Base-by-base conservation (phyloP, 495 filamentous ascomycete species). In the Aspergillus biplanus region DNA sequence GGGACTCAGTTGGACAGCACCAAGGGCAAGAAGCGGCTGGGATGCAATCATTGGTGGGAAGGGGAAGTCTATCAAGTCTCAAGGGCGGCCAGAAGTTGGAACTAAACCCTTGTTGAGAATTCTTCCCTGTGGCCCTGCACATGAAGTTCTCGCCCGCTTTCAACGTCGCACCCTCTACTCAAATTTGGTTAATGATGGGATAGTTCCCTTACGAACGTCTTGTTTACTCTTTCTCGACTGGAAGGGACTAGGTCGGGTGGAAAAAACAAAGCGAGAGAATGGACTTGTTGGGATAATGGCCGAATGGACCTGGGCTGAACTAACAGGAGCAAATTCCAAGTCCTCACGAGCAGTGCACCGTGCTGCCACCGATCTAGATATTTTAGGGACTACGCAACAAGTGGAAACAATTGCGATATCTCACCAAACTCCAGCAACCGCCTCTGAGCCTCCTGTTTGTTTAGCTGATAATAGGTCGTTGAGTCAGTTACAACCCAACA, bases 111-210 rank as follows among this genome's bases (percentile, higher is more conserved):
- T 99, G 18, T 77, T 99, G 18, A 86, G 95, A 27, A 96, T 98
- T 64, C 75, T 99, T 15, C 95, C 95, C 0, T 94, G 92, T 31
- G 95, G 95, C 18, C 95, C 96, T 33, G 95, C 95, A 6, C 93
- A 98, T 75, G 85, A 87, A 44, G 93, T 90, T 0, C 78, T 99
- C 56, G 85, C 88, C 68, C 91, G 89, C 73, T 99, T 98, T 69
- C 83, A 92, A 50, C 96, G 95, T 70, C 83, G 96, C 16, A 99
- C 95, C 0, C 82, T 97, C 1, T 99, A 99, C 71, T 96, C 93
- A 2, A 99, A 99, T 69, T 92, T 98, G 33, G 96, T 99, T 48
- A 99, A 99, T 75, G 95, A 99, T 76, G 95, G 95, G 4, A 97
- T 99, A 70, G 95, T 99, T 7, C 95, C 95, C 3, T 73, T 98